Conservation (phyloP, 2,329 filamentous ascomycete genomes). For the Penicillium decumbens region DNA sequence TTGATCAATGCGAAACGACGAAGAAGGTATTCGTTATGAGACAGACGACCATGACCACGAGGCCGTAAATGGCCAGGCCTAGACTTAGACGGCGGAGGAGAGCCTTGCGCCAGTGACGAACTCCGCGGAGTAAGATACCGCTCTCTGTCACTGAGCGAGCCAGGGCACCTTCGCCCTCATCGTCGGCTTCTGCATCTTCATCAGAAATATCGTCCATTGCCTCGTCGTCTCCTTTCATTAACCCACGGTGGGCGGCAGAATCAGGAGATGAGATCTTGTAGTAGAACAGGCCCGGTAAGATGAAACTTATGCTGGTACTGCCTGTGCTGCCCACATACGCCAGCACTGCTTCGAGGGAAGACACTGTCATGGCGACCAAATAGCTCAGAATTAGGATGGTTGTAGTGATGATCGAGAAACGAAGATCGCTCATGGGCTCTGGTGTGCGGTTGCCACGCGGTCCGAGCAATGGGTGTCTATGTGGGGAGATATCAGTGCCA, state of each 20-base stretch:
- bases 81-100: constrained; percentile 68
- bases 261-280: constrained; percentile 96
- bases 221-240: constrained; percentile 87
- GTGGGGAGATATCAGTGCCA: constrained; percentile 42
- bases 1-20: constrained; percentile 55
- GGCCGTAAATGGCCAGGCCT: constrained; percentile 73
- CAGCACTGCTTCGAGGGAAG: constrained; percentile 80
- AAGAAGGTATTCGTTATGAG: constrained; percentile 82
- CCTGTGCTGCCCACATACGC: constrained; percentile 95
- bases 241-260: constrained; percentile 75
- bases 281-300: constrained; percentile 92
- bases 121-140: constrained; percentile 58
- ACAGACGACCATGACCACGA: constrained; percentile 85
- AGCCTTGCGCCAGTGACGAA: constrained; percentile 59
- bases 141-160: constrained; percentile 50
- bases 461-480: constrained; percentile 42
- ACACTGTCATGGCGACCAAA: constrained; percentile 83
- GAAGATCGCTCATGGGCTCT: constrained; percentile 72
- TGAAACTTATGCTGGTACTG: constrained; percentile 93
- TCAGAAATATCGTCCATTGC: constrained; percentile 53
- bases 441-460: constrained; percentile 42
- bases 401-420: constrained; percentile 86
- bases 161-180: constrained; percentile 35
- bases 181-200: constrained; percentile 31
- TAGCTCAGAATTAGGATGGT: constrained; percentile 80